Conservation (phyloP, 1,139 yeast genomes). For the Scheffersomyces insectosa region DNA sequence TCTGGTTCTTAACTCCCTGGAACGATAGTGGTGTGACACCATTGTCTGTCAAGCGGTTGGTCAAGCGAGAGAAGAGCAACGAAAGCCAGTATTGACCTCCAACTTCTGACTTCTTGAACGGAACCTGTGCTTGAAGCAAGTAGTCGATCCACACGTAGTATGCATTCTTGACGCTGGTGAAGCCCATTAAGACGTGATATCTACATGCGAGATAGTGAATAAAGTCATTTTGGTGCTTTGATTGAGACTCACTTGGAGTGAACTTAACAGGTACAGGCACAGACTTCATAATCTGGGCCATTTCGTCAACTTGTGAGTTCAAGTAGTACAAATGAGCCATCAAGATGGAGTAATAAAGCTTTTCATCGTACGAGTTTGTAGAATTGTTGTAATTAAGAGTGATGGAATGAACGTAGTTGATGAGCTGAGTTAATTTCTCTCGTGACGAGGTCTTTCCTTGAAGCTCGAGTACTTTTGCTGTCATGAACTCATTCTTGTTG, state of each 20-base stretch:
- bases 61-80: constrained; percentile 27
- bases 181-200: constrained; percentile 37
- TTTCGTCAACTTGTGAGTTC: constrained; percentile 25
- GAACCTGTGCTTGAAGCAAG: constrained; percentile 24
- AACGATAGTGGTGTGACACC: constrained; percentile 15
- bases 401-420: constrained; percentile 29
- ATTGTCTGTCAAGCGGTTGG: constrained; percentile 21
- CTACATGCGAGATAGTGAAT: constrained; percentile 37
- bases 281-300: constrained; percentile 17
- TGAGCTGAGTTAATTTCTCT: constrained; percentile 31
- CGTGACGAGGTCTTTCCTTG: constrained; percentile 17
- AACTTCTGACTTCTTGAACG: constrained; percentile 36
- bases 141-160: constrained; percentile 34
- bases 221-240: constrained; percentile 23
- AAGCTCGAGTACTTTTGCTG: constrained; percentile 16
- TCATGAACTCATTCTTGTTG: constrained; percentile 28
- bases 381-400: constrained; percentile 28
- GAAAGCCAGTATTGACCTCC: constrained; percentile 45
- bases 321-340: constrained; percentile 40
- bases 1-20: constrained; percentile 20
- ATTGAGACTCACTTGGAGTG: constrained; percentile 9
- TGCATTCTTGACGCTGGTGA: constrained; percentile 19
- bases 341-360: constrained; percentile 34
- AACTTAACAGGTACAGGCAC: constrained; percentile 7
- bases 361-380: constrained; percentile 29